These are phyloP conservation scores for Phaeosphaeria sp. DNA, from an alignment of 2,329 filamentous ascomycete species.

Conservation along the genomic window DNA sequence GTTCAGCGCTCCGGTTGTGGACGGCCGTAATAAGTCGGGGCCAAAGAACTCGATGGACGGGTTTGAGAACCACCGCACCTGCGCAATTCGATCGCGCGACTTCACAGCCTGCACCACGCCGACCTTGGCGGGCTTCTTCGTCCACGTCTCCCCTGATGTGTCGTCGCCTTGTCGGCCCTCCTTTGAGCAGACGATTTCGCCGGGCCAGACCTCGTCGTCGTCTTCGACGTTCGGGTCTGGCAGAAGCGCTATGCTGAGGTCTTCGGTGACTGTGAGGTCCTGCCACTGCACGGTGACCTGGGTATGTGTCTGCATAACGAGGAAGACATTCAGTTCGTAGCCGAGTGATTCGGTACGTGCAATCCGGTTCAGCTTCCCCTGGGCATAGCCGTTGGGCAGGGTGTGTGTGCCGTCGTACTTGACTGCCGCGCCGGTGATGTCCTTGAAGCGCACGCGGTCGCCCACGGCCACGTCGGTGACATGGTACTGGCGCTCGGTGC, in stretches of 20 bases:
- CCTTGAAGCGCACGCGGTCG: constrained; percentile 62
- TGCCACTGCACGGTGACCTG: constrained; percentile 66
- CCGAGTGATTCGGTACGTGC: constrained; percentile 58
- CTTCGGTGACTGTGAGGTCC: constrained; percentile 59
- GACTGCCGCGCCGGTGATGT: constrained; percentile 56
- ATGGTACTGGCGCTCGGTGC: constrained; percentile 37
- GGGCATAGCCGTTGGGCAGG: constrained; percentile 35
- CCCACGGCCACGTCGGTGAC: constrained; percentile 52
- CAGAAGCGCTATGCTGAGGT: constrained; percentile 55
- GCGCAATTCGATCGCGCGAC: constrained; percentile 62
- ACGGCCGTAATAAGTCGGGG: constrained; percentile 51
- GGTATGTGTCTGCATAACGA: constrained; percentile 58
- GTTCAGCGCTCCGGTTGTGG: constrained; percentile 51
- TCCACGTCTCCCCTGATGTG: constrained; percentile 30
- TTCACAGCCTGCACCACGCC: constrained; percentile 66
- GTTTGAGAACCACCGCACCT: constrained; percentile 60
- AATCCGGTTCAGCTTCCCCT: constrained; percentile 54
- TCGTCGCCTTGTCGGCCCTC: constrained; percentile 37
- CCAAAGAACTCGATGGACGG: constrained; percentile 41
- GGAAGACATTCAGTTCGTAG: constrained; percentile 66
- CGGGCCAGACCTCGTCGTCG: constrained; percentile 64
- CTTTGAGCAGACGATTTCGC: constrained; percentile 61
- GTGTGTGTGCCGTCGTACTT: constrained; percentile 57
- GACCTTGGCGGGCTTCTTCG: constrained; percentile 55
- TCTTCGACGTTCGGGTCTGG: constrained; percentile 61